phyloP scores from a whole-genome alignment of 139 green algal genomes.

The Micractinium sp. region DNA sequence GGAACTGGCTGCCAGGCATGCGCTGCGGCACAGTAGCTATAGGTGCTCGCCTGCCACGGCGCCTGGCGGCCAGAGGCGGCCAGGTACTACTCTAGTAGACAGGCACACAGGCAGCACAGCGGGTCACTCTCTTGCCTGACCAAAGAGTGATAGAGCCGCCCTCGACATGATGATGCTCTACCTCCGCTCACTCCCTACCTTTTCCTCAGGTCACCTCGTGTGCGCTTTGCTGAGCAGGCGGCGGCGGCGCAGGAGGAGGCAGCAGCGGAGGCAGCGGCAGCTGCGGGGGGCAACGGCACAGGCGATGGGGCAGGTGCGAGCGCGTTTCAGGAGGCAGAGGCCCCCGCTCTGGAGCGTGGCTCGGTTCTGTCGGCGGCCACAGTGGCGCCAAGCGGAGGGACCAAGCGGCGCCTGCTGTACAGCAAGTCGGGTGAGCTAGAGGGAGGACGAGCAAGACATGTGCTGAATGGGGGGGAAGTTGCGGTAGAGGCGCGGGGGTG shows the following conservation, averaged over 20 bases:
- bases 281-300: background rate
- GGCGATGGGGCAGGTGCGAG: background rate
- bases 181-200: background rate
- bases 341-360: background rate
- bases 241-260: background rate
- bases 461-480: too few species aligned
- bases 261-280: background rate
- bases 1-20: too few species aligned
- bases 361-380: slow-evolving; percentile 20
- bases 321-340: background rate
- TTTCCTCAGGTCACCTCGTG: background rate
- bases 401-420: slow-evolving; percentile 32
- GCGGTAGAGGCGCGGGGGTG: too few species aligned
- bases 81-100: too few species aligned
- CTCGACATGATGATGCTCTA: background rate
- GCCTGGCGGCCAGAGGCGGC: background rate
- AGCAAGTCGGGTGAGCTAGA: slow-evolving; percentile 40
- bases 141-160: background rate
- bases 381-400: background rate
- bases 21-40: too few species aligned
- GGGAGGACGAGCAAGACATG: background rate
- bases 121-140: too few species aligned
- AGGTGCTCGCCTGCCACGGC: too few species aligned
- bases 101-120: too few species aligned
- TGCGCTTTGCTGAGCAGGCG: slow-evolving; percentile 2